These are phyloP conservation scores for Leucocoprinus sp. DNA, from an alignment of 768 basidiomycete genomes.

Conservation along the genomic window DNA sequence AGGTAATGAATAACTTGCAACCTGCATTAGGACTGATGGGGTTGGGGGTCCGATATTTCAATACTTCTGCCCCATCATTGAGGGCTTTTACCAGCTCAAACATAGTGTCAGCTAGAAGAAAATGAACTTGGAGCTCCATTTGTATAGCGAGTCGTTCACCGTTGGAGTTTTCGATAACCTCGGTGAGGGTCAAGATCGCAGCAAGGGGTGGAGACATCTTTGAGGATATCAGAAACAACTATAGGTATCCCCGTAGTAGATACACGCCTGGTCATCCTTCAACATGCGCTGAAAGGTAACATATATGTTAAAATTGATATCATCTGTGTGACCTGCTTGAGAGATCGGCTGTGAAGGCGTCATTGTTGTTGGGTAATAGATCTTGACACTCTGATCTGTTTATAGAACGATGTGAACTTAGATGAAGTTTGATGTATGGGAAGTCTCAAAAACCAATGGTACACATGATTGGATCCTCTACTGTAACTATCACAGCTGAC, in stretches of 20 bases:
- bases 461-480: too few relatives aligned
- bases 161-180: conserved; percentile 72
- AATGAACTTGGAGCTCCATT: conserved; percentile 7
- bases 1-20: conserved; percentile 84
- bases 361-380: too few relatives aligned
- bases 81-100: conserved; percentile 85
- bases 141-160: conserved; percentile 34
- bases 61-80: conserved; percentile 58
- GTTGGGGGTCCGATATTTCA: conserved; percentile 60
- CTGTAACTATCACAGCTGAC: too few relatives aligned
- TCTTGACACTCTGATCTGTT: too few relatives aligned
- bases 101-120: conserved; percentile 71
- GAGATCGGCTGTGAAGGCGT: conserved; percentile 11
- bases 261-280: conserved; percentile 50
- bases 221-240: neutral
- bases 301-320: conserved; percentile 27
- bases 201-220: conserved; percentile 81
- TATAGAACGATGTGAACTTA: too few relatives aligned
- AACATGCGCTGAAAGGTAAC: conserved; percentile 54
- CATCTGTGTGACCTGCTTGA: conserved; percentile 7
- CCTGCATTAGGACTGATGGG: conserved; percentile 84
- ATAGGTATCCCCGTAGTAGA: conserved; percentile 1
- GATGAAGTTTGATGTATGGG: too few relatives aligned
- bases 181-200: conserved; percentile 78
- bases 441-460: too few relatives aligned